Conservation (phyloP, 2,329 filamentous ascomycete species). For the Diplodia sapinea region DNA sequence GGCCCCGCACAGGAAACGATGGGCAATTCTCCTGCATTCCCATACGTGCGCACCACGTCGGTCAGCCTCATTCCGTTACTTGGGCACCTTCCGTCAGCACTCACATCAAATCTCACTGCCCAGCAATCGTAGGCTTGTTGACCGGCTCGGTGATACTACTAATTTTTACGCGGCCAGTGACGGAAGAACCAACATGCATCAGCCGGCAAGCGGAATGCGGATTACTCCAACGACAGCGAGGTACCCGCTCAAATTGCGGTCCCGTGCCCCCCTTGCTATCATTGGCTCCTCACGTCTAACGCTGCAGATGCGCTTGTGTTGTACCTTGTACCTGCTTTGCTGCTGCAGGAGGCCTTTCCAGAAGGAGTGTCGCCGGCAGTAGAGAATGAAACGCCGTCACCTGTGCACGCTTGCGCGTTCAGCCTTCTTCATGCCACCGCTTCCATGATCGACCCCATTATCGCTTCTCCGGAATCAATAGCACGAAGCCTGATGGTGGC, state of each 20-base stretch:
- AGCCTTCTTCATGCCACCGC: constrained; percentile 23
- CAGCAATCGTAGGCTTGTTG: neutral
- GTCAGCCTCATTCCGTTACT: constrained; percentile 26
- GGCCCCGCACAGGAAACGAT: constrained; percentile 20
- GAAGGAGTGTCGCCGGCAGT: constrained; percentile 21
- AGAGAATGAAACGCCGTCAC: constrained; percentile 11
- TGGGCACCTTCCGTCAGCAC: constrained; percentile 28
- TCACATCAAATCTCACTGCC: constrained; percentile 23
- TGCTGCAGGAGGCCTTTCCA: constrained; percentile 21
- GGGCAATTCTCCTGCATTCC: constrained; percentile 29
- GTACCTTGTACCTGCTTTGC: constrained; percentile 29
- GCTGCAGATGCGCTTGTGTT: constrained; percentile 27
- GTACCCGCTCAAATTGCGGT: constrained; percentile 19
- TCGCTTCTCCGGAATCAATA: constrained; percentile 22
- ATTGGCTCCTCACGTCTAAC: constrained; percentile 12
- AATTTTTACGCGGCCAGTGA: neutral
- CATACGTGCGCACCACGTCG: constrained; percentile 20
- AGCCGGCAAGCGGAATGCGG: constrained; percentile 23
- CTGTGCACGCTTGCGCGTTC: constrained; percentile 19
- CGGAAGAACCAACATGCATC: constrained; percentile 10
- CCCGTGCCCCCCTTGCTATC: constrained; percentile 7
- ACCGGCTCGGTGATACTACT: constrained; percentile 22
- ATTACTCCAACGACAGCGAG: constrained; percentile 21
- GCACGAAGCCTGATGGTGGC: constrained; percentile 15
- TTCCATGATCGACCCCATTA: constrained; percentile 17